phyloP scores from a whole-genome alignment of 2,329 filamentous ascomycete species.

The Aspergillus pseudoviridinutans region DNA sequence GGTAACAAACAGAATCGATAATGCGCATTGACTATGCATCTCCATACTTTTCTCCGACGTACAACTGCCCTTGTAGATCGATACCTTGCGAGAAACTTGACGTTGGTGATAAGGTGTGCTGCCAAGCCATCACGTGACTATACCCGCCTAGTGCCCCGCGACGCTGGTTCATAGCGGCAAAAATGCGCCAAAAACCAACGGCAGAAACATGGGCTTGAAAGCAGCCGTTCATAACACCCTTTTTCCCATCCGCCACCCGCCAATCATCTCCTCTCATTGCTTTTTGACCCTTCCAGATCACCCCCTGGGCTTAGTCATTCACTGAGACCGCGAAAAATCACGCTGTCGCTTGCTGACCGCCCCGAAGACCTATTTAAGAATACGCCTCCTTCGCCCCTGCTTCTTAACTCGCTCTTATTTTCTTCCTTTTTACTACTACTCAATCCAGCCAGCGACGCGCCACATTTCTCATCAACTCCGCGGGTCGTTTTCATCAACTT shows the following conservation, averaged over 20 bases:
- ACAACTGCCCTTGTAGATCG: neutral
- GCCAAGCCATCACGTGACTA: conserved; percentile 17
- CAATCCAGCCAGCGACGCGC: conserved; percentile 15
- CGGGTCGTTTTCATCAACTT: conserved; percentile 15
- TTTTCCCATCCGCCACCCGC: conserved; percentile 28
- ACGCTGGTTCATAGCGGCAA: conserved; percentile 1
- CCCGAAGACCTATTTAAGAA: conserved; percentile 28
- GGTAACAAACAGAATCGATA: neutral
- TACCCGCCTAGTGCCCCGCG: neutral
- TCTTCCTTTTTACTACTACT: conserved; percentile 13
- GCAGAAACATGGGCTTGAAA: conserved; percentile 32
- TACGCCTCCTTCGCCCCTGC: conserved; percentile 13
- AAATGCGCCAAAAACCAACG: conserved; percentile 9
- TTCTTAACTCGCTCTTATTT: conserved; percentile 11
- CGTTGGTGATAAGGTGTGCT: neutral
- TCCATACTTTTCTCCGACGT: neutral
- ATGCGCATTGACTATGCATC: neutral
- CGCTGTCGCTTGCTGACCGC: conserved; percentile 17
- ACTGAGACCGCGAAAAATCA: conserved; percentile 10
- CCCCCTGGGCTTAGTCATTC: conserved; percentile 25
- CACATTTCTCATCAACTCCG: conserved; percentile 10
- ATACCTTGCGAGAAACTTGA: neutral
- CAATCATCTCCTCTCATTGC: conserved; percentile 30
- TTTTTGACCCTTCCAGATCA: conserved; percentile 22
- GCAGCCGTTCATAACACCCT: conserved; percentile 37